Evolutionary conservation across 148 eudicot genomes (phyloP), one percentile per base, ranked within the genome.

Genomic region (Persicaria maculosa): DNA sequence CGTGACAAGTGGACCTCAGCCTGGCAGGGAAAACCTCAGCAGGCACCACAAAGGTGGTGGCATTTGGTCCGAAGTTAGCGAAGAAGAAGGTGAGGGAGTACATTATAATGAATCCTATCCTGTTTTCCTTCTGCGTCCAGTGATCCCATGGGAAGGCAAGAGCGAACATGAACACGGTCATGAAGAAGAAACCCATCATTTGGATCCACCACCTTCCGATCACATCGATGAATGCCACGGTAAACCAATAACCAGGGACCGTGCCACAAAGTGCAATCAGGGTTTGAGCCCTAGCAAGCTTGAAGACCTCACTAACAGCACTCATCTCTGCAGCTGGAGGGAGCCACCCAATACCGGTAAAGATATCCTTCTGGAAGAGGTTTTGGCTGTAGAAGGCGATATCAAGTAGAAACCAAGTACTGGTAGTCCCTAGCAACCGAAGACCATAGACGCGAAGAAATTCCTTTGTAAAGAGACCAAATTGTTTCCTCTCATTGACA

Each of bases 1-100:
- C 79, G 31, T 80, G 79, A 59, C 79, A 80, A 9, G 83, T 80
- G 1, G 83, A 76, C 72, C 83, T 80, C 17, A 80, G 11, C 72
- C 80, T 73, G 15, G 82, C 82, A 0, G 82, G 82, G 62, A 76
- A 80, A 43, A 80, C 69, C 70, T 80, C 82, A 7, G 82, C 83
- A 0, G 83, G 83, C 0, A 80, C 74, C 62, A 80, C 74, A 6
- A 76, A 80, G 6, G 80, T 77, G 11, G 83, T 80, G 2, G 83
- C 76, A 10, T 80, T 80, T 1, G 83, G 83, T 4, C 83, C 83
- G 47, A 80, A 80, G 74, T 80, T 80, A 8, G 79, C 79, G 6
- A 76, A 80, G 71, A 77, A 71, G 73, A 71, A 71, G 9, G 73
- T 71, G 36, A 71, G 73, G 14, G 50, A 44, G 36, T 71, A 71